A percentile compares a stretch with the other conserved stretches of the same genome.
phyloP scores from a whole-genome alignment of 2,329 filamentous ascomycete genomes.

The Penicillium sp. region DNA sequence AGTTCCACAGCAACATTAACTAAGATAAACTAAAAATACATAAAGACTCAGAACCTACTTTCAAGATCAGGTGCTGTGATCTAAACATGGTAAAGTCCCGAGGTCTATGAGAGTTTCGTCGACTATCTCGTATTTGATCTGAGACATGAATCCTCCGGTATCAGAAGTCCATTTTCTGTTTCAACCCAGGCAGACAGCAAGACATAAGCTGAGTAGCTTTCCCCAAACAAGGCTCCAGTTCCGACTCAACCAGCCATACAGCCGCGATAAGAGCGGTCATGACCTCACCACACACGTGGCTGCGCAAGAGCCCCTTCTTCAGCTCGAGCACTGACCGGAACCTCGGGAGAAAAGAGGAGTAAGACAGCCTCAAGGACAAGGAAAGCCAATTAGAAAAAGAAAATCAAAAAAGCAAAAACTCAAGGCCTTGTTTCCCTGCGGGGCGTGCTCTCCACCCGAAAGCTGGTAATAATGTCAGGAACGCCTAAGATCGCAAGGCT shows the following conservation, averaged over 20 bases:
- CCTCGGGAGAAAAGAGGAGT: neutral
- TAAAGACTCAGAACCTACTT: no score
- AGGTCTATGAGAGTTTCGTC: no score
- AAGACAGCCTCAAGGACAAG: neutral
- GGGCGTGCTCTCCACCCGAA: neutral
- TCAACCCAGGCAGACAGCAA: no score
- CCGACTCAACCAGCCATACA: neutral
- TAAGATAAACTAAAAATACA: no score
- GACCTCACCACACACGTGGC: neutral
- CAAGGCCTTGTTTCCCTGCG: neutral
- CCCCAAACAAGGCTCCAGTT: neutral
- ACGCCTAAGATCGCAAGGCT: neutral
- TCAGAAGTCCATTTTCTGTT: no score
- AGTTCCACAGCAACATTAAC: no score
- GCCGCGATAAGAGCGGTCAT: slow-evolving; percentile 1
- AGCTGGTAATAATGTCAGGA: neutral
- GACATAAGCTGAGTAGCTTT: no score
- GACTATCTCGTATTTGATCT: no score
- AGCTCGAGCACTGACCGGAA: neutral
- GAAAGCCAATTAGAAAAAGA: neutral
- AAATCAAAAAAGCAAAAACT: neutral
- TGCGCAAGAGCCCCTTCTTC: slow-evolving; percentile 2
- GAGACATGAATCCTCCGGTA: no score
- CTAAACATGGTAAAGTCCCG: no score
- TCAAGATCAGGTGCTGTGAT: no score